Percentiles rank a stretch among this genome's conserved stretches.
phyloP scores from a whole-genome alignment of 257 asterid genomes.

The Galeopsis tetrahit region DNA sequence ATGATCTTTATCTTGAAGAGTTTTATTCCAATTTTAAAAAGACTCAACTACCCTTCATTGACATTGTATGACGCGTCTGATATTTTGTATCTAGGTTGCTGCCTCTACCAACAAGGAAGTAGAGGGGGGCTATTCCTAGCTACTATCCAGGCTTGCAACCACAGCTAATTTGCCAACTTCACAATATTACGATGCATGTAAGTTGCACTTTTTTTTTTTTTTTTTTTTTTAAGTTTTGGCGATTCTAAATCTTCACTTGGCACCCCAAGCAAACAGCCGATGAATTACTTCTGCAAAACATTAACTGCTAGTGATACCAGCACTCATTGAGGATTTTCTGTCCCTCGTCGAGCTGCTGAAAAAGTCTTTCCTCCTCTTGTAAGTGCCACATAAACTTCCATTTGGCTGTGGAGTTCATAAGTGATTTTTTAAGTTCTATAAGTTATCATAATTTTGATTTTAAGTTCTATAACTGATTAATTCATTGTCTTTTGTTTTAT shows the following conservation, averaged over 20 bases:
- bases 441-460: too few relatives aligned
- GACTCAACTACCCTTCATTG: not conserved
- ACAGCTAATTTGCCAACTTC: slow-evolving; percentile 93
- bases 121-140: slow-evolving; percentile 71
- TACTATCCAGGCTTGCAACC: slow-evolving; percentile 93
- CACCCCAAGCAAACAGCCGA: slow-evolving; percentile 84
- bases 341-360: slow-evolving; percentile 97
- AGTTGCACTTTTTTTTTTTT: slow-evolving; percentile 18
- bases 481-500: too few relatives aligned
- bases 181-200: slow-evolving; percentile 97
- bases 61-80: not conserved
- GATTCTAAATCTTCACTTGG: slow-evolving; percentile 51
- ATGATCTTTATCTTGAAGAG: not conserved
- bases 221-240: not conserved
- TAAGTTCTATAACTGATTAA: too few relatives aligned
- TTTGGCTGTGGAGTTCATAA: not conserved
- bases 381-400: slow-evolving; percentile 35
- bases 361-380: slow-evolving; percentile 97
- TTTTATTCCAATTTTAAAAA: not conserved
- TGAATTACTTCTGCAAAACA: slow-evolving; percentile 91
- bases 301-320: slow-evolving; percentile 94
- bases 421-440: too few relatives aligned
- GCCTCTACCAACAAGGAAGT: slow-evolving; percentile 96
- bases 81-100: slow-evolving; percentile 61
- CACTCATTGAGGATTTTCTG: slow-evolving; percentile 98